Evolutionary conservation across 2,329 filamentous ascomycete genomes (phyloP).

Genomic region (Pyrenophora teres): DNA sequence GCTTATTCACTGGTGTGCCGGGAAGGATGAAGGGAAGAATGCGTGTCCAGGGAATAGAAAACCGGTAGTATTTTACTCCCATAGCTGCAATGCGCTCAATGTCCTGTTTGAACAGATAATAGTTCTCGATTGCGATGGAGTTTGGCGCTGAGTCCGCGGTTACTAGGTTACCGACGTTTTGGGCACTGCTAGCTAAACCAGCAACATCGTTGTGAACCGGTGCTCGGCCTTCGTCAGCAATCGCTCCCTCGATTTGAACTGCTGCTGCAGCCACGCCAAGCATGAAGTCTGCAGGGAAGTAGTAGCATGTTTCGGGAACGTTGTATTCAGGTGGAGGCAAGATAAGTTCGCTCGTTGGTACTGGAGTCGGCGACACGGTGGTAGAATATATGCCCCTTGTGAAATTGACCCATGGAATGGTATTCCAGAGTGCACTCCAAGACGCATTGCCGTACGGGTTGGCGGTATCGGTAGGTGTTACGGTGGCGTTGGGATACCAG

Average conservation of each 20-base stretch:
- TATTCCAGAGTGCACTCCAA: conserved; percentile 47
- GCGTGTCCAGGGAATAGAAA: conserved; percentile 59
- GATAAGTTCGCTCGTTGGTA: conserved; percentile 60
- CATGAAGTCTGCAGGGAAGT: conserved; percentile 56
- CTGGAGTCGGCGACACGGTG: conserved; percentile 60
- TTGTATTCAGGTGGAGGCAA: conserved; percentile 61
- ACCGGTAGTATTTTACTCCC: conserved; percentile 58
- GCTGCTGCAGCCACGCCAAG: conserved; percentile 37
- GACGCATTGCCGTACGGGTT: conserved; percentile 49
- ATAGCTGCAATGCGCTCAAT: conserved; percentile 59
- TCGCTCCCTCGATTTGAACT: conserved; percentile 36
- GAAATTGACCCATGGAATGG: conserved; percentile 44
- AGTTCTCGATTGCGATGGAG: conserved; percentile 55
- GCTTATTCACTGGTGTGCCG: conserved; percentile 57
- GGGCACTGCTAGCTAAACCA: too few species aligned
- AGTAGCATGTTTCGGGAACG: conserved; percentile 54
- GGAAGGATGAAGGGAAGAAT: conserved; percentile 59
- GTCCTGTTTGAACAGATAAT: conserved; percentile 62
- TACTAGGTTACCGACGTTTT: conserved; percentile 5
- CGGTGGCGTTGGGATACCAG: conserved; percentile 46
- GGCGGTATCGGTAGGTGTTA: conserved; percentile 40
- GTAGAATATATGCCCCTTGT: conserved; percentile 52
- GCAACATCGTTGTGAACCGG: conserved; percentile 27
- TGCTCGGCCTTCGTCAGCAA: conserved; percentile 39
- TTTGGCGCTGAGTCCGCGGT: conserved; percentile 16